Percentiles rank a stretch among this genome's conserved stretches.
Conservation (phyloP, 2,329 filamentous ascomycete species). For the Cercospora zeina region DNA sequence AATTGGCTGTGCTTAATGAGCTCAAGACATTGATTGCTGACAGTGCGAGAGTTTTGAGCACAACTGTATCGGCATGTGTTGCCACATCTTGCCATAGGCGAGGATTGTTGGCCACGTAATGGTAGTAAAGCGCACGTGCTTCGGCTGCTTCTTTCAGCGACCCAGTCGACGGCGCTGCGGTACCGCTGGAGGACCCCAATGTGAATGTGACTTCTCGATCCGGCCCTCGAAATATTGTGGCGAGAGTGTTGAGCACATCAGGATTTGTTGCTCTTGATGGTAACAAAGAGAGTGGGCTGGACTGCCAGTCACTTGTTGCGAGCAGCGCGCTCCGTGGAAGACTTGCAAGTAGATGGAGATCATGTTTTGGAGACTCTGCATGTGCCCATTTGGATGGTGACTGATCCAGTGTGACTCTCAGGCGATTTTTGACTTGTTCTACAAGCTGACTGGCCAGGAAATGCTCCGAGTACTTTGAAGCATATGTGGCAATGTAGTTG, state of each 20-base stretch:
- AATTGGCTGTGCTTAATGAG: conserved; percentile 57
- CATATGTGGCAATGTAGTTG: conserved; percentile 60
- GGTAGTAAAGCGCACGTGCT: conserved; percentile 57
- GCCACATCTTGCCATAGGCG: conserved; percentile 56
- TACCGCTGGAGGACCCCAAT: conserved; percentile 37
- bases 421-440: conserved; percentile 50
- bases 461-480: conserved; percentile 56
- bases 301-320: conserved; percentile 40
- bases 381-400: conserved; percentile 54
- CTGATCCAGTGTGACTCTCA: conserved; percentile 50
- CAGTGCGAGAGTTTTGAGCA: conserved; percentile 58
- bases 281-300: conserved; percentile 51
- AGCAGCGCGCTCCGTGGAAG: conserved; percentile 57
- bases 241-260: conserved; percentile 57
- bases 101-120: conserved; percentile 54
- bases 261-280: conserved; percentile 55
- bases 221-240: conserved; percentile 59
- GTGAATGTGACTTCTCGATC: conserved; percentile 38
- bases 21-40: conserved; percentile 56
- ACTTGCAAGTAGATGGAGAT: conserved; percentile 59
- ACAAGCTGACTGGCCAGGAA: conserved; percentile 52
- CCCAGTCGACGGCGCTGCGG: conserved; percentile 33
- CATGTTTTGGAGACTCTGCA: conserved; percentile 55
- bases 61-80: conserved; percentile 57
- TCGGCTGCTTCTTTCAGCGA: conserved; percentile 52